phyloP scores from a whole-genome alignment of 164 flowering plant genomes.

The Berberis vulgaris region DNA sequence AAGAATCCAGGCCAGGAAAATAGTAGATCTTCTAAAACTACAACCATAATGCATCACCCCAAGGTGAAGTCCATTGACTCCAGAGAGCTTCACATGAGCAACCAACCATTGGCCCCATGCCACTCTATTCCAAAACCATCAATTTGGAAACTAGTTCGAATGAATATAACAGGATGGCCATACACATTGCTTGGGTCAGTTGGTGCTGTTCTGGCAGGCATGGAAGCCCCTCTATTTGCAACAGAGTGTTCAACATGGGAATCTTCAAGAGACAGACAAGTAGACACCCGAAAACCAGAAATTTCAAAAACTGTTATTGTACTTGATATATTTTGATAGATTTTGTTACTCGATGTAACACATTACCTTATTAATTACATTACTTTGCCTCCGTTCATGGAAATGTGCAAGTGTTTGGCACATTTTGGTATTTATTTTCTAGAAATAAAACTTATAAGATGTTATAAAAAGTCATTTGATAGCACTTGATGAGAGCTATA shows the following conservation, averaged over 20 bases:
- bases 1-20: constrained; percentile 11
- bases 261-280: no score
- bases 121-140: constrained; percentile 26
- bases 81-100: constrained; percentile 12
- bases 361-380: no score
- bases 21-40: constrained; percentile 8
- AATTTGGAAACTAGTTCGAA: constrained; percentile 38
- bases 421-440: no score
- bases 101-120: background rate
- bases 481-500: no score
- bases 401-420: no score
- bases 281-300: no score
- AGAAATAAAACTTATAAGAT: no score
- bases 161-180: constrained; percentile 68
- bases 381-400: no score
- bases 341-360: no score
- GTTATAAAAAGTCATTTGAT: no score
- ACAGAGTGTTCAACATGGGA: constrained; percentile 14
- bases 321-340: no score
- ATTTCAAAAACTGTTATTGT: no score
- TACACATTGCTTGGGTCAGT: constrained; percentile 57
- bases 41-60: constrained; percentile 5
- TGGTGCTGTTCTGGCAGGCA: constrained; percentile 64
- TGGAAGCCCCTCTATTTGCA: constrained; percentile 63
- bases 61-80: constrained; percentile 7